Evolutionary conservation across 148 eudicot species (phyloP).

Genomic region (Rhododendron simsii): DNA sequence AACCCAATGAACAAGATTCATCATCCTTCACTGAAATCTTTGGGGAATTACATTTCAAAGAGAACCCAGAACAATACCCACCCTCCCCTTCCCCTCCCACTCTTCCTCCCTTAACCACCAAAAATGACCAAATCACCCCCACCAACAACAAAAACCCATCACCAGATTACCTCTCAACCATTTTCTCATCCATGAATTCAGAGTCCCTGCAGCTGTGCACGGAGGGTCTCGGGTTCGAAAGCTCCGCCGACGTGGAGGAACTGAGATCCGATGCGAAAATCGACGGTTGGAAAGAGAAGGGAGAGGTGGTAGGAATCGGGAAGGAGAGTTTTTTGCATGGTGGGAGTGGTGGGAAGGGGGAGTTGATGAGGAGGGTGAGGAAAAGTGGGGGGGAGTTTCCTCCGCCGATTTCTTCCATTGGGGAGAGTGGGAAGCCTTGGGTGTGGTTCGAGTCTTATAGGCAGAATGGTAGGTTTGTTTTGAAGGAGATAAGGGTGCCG

Average conservation of each 20-base stretch:
- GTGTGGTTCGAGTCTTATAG: conserved; percentile 61
- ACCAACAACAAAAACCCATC: neutral
- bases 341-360: conserved; percentile 5
- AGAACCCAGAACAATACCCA: conserved; percentile 9
- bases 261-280: conserved; percentile 11
- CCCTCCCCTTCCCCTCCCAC: conserved; percentile 7
- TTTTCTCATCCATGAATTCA: conserved; percentile 53
- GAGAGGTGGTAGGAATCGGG: conserved; percentile 7
- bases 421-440: conserved; percentile 62
- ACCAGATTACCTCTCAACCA: conserved; percentile 4
- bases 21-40: conserved; percentile 58
- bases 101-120: neutral
- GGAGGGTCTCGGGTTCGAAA: conserved; percentile 87
- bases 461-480: conserved; percentile 65
- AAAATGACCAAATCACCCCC: neutral
- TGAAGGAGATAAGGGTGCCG: conserved; percentile 58
- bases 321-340: conserved; percentile 7
- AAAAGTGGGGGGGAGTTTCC: conserved; percentile 39
- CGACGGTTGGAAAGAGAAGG: neutral
- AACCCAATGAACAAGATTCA: conserved; percentile 35
- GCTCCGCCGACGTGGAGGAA: conserved; percentile 64
- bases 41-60: conserved; percentile 60
- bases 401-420: conserved; percentile 82
- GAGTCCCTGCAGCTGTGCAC: conserved; percentile 77
- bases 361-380: conserved; percentile 37